Conservation (phyloP, 345 rosid genomes). For the Linum trigynum region DNA sequence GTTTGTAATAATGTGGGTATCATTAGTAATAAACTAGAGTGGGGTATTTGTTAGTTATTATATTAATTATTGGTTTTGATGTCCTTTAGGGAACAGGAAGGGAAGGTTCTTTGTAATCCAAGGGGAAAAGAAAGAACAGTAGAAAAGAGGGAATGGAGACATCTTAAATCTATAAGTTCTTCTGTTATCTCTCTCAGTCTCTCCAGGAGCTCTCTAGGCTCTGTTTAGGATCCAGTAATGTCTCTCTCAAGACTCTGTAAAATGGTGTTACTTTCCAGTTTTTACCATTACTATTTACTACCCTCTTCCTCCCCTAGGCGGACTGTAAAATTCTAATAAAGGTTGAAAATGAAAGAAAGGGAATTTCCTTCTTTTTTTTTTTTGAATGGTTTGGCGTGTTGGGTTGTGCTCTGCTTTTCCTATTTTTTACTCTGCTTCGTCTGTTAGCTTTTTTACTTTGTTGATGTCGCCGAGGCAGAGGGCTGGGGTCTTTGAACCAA, state of each 20-base stretch:
- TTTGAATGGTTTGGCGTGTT: neutral
- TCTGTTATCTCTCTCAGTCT: neutral
- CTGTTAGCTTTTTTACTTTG: neutral
- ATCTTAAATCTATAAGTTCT: no score
- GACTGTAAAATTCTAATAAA: neutral
- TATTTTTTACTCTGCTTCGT: neutral
- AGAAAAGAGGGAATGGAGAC: neutral
- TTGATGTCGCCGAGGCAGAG: neutral
- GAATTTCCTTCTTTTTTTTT: neutral
- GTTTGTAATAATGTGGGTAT: neutral
- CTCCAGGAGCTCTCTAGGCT: neutral
- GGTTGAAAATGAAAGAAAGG: neutral
- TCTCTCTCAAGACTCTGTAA: neutral
- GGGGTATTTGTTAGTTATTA: no score
- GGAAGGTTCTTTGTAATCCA: neutral
- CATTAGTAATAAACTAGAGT: neutral
- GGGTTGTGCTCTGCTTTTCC: neutral
- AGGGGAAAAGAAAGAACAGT: neutral
- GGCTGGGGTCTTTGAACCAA: no score
- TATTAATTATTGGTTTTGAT: neutral
- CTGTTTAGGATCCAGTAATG: neutral
- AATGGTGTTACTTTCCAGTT: no score
- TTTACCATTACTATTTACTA: no score
- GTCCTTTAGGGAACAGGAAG: neutral
- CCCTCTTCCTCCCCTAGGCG: no score